Base-by-base conservation (phyloP, 257 asterid genomes). In the Solanum lignicaule region DNA sequence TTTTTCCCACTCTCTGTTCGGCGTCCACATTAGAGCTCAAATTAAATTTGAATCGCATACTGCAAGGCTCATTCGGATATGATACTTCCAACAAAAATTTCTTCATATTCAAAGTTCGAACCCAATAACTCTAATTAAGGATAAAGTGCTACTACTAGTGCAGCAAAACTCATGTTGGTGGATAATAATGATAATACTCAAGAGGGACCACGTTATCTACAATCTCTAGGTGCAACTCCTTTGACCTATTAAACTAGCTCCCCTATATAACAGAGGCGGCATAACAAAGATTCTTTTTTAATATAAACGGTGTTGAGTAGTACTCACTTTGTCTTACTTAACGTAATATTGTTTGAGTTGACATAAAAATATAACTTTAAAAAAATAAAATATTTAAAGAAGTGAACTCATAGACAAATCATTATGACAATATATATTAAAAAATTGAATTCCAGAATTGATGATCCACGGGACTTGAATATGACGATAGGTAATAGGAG, bases 41-140 rank as follows among this genome's bases (percentile, higher is more conserved):
- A 48, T 48, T 48, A 15, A 48, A 48, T 48, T 0, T 4, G 0
- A 48, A 48, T 48, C 21, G 7, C 1, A 16, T 0, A 48, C 0
- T 15, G 0, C 20, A 48, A 0, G 1, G 0, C 20, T 48, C 58
- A 15, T 48, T 48, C 0, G 1, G 0, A 0, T 0, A 48, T 43
- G 52, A 43, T 0, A 0, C 5, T 43, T 43, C 2, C 16, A 43
- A 43, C 16, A 13, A 4, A 43, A 12, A 0, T 4, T 43, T 43
- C 5, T 43, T 43, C 5, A 48, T 48, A 48, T 48, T 0, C 3
- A 14, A 3, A 0, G 20, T 14, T 48, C 0, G 1, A 48, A 15
- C 0, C 1, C 7, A 5, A 15, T 1, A 48, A 6, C 20, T 48
- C 0, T 46, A 15, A 0, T 46, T 46, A 46, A 46, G 6, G 6